These are phyloP conservation scores for Sphagnum contortum DNA, from an alignment of 225 moss, liverwort and hornwort species.

Conservation along the genomic window DNA sequence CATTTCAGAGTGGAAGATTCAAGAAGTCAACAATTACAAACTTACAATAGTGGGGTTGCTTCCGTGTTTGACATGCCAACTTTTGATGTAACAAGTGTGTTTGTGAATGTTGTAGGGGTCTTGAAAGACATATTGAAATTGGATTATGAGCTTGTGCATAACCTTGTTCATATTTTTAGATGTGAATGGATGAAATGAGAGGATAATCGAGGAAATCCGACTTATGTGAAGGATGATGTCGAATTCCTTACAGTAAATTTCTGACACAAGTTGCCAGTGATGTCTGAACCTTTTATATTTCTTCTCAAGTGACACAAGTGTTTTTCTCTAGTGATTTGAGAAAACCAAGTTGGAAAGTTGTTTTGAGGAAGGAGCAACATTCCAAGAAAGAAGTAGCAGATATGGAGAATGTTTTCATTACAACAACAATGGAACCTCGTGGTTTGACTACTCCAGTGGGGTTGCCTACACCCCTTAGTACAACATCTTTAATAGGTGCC, in stretches of 20 bases:
- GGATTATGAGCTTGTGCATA: not conserved
- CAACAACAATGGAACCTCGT: too few relatives aligned
- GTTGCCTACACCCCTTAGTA: too few relatives aligned
- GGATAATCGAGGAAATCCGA: not conserved
- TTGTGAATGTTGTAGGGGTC: not conserved
- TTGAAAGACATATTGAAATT: constrained; percentile 1
- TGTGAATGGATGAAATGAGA: constrained; percentile 1
- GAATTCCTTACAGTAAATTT: constrained; percentile 1
- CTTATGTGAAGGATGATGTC: not conserved
- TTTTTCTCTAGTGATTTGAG: too few relatives aligned
- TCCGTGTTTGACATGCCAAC: too few relatives aligned
- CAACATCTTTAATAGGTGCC: too few relatives aligned
- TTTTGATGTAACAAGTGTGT: too few relatives aligned
- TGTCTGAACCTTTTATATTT: not conserved
- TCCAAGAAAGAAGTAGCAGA: too few relatives aligned
- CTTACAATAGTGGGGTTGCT: too few relatives aligned
- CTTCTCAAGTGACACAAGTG: not conserved
- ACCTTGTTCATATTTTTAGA: not conserved
- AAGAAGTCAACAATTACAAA: too few relatives aligned
- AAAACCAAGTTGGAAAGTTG: not conserved
- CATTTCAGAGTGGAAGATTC: not conserved
- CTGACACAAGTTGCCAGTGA: not conserved
- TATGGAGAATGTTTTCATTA: too few relatives aligned
- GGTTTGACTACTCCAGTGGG: too few relatives aligned
- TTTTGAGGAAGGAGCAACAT: too few relatives aligned